Evolutionary conservation across 768 basidiomycete genomes (phyloP), one percentile per base, ranked within the genome.

Genomic region (Tylopilus rubrobrunneus): DNA sequence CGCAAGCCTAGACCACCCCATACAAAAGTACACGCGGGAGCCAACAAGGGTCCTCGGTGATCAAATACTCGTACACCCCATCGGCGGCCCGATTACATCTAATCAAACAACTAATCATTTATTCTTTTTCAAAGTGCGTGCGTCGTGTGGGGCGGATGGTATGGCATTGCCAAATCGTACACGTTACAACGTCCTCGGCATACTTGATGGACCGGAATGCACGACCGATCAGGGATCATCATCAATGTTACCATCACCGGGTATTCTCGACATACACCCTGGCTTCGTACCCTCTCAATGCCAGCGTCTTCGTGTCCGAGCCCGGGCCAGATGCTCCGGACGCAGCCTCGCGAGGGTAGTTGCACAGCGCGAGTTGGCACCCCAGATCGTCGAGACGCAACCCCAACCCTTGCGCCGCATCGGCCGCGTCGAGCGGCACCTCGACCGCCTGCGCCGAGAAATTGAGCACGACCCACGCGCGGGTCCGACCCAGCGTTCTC

Each of bases 401-500:
- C 17, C 62, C 45, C 6, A 47, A 12, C 44, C 49, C 52, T 12
- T 21, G 5, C 3, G 15, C 34, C 12, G 14, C 11, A n/a, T 8
- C 7, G 37, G n/a, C 37, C 14, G 36, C 14, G 21, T 27, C 45
- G 2, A 56, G 8, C 3, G 52, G 56, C 45, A 66, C 52, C 46
- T 52, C 48, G 14, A 69, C 65, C 2, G 56, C 61, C 10, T 69
- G 62, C 27, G 60, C 63, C 0, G 66, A 59, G 33, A 85, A 82
- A 56, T 82, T 84, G 50, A 84, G 68, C 14, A 82, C 15, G 6
- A 82, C 71, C 21, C 81, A 60, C 2, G 67, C 73, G 4, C 62
- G 62, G 1, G 44, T 51, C 4, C 58, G 51, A 0, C 68, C 73
- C 8, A 79, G 58, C 3, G 67, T 66, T 23, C 83, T 76, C 1